These are phyloP conservation scores for Gigaspora rosea DNA, from an alignment of 192 early-diverging fungal genomes.

Conservation along the genomic window DNA sequence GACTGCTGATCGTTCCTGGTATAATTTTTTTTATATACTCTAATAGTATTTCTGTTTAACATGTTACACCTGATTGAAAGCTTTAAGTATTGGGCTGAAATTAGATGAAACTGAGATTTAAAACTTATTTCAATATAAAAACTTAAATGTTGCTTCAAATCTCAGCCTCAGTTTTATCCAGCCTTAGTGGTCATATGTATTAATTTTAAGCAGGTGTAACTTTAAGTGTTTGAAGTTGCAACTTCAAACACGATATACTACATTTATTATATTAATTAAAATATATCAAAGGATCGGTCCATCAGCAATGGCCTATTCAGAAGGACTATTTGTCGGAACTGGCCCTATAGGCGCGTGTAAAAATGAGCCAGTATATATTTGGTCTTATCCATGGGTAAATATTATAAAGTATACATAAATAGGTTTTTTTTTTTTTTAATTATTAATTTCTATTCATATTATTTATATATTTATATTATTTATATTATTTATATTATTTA, in stretches of 20 bases:
- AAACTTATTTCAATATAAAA: no score
- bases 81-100: not conserved
- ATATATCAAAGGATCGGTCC: not conserved
- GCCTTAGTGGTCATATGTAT: no score
- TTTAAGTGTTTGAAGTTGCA: not conserved
- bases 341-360: not conserved
- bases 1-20: not conserved
- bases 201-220: no score
- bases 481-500: not conserved
- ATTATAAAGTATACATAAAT: not conserved
- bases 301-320: not conserved
- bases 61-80: not conserved
- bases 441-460: no score
- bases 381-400: not conserved
- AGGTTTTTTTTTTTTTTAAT: not conserved
- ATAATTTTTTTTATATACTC: not conserved
- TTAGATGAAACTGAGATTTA: no score
- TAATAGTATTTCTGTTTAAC: no score
- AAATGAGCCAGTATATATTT: constrained; percentile 15
- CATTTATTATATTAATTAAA: not conserved
- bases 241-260: not conserved
- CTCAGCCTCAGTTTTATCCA: no score
- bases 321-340: not conserved
- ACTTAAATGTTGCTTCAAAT: no score
- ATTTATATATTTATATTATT: no score